These are phyloP conservation scores for Geotrichum histeridarum DNA, from an alignment of 1,139 yeast species.

Conservation along the genomic window DNA sequence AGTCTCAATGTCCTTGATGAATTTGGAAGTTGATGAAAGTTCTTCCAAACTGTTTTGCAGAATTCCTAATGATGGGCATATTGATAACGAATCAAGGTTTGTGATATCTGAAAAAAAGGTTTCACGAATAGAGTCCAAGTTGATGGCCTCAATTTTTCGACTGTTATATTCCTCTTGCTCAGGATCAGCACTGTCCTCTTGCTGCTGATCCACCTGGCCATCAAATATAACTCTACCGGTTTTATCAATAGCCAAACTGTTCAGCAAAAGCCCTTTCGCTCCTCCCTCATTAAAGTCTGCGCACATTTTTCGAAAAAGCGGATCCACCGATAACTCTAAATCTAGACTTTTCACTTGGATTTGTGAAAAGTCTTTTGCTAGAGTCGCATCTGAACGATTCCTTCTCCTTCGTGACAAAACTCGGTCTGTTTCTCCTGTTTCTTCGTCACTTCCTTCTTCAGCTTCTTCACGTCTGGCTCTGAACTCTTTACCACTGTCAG, in stretches of 20 bases:
- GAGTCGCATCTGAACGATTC: constrained; percentile 41
- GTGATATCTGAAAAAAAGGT: constrained; percentile 27
- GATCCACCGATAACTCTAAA: constrained; percentile 76
- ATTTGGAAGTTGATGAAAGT: constrained; percentile 27
- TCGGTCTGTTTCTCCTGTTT: constrained; percentile 31
- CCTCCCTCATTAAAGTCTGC: constrained; percentile 97
- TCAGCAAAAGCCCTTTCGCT: constrained; percentile 73
- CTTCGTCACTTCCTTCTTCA: constrained; percentile 30
- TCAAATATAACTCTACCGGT: constrained; percentile 63
- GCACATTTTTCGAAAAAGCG: constrained; percentile 79
- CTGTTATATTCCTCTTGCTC: constrained; percentile 1
- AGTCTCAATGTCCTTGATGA: constrained; percentile 24
- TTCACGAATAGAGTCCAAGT: constrained; percentile 19
- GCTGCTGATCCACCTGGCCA: constrained; percentile 34
- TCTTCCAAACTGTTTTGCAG: constrained; percentile 56
- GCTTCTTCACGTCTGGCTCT: constrained; percentile 23
- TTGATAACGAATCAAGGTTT: constrained; percentile 41
- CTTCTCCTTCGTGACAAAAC: constrained; percentile 25
- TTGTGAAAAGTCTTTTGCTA: constrained; percentile 52
- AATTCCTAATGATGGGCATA: constrained; percentile 62
- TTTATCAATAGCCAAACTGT: constrained; percentile 57
- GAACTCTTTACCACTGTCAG: constrained; percentile 33
- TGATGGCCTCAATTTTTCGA: constrained; percentile 12
- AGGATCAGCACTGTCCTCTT: constrained; percentile 23
- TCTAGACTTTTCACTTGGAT: constrained; percentile 68